Base-by-base conservation (phyloP, 2,329 filamentous ascomycete genomes). In the Ascochyta clinopodiicola region DNA sequence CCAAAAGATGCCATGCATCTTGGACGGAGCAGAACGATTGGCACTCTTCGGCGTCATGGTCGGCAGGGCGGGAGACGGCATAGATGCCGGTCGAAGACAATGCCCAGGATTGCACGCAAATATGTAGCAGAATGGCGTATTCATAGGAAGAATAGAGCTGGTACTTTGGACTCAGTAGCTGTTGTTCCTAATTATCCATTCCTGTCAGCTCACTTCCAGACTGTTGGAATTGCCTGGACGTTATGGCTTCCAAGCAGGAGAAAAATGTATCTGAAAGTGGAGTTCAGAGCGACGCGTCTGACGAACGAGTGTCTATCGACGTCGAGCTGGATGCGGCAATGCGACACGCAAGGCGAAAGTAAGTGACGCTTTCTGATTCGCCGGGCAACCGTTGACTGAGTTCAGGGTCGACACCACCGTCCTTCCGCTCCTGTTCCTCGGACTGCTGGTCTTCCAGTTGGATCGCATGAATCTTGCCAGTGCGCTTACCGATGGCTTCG, bases 381-480 rank as follows among this genome's bases (percentile, higher is more conserved):
- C 17, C 29, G 6, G 25, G 1, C 21, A 2, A 10, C 15, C 5
- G 25, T 27, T 45, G 25, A 37, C n/a, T 8, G 4, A 35, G 2
- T 2, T 5, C 15, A 84, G 80, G 60, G 72, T 80, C 37, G 81
- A 84, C 55, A 66, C 69, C 7, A 77, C 77, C 0, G 80, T 84
- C 2, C 72, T 84, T 0, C 77, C 79, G 0, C 69, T 84, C 0
- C 75, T 85, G 1, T 77, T 81, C 35, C 70, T 84, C 1, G 81
- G 80, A 0, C 71, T 84, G 1, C 71, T 83, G 1, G 79, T 80
- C 37, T 82, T 84, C 56, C 81, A 83, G 62, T 67, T 84, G 0
- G 82, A 84, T 56, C 78, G 82, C 24, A 83, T 81, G 74, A 83
- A 84, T 52, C 72, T 83, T 7, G 80, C 79, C 15, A 82, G 79